Conservation (phyloP, 164 flowering plant species). For the Magnolia changhungtana region DNA sequence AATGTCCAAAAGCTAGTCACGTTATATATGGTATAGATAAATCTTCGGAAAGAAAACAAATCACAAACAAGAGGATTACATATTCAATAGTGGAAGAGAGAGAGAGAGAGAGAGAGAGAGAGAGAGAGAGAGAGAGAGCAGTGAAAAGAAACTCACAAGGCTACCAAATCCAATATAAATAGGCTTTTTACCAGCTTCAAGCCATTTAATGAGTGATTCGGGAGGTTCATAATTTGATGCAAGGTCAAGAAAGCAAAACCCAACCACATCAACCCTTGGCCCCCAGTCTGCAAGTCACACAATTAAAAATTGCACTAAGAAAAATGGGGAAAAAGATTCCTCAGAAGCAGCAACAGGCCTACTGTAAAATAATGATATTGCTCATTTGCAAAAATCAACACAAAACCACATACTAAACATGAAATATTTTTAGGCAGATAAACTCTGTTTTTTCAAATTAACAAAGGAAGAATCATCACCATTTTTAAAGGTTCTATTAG, state of each 20-base stretch:
- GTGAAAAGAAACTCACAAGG: constrained; percentile 65
- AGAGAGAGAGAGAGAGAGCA: not conserved
- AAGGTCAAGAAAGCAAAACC: constrained; percentile 98
- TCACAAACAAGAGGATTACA: no score
- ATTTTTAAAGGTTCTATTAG: no score
- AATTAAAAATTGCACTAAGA: not conserved
- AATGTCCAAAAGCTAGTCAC: no score
- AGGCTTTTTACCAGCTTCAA: constrained; percentile 76
- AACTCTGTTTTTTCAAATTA: no score
- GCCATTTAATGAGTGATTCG: constrained; percentile 70
- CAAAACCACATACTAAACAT: no score
- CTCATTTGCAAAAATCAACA: not conserved
- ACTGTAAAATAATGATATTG: not conserved
- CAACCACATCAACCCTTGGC: constrained; percentile 90
- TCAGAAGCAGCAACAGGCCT: not conserved
- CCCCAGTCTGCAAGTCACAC: constrained; percentile 87
- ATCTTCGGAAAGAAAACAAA: no score
- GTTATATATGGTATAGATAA: no score
- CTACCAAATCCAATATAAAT: constrained; percentile 97
- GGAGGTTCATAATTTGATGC: constrained; percentile 96
- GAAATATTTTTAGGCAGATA: no score
- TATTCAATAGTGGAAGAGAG: no score
- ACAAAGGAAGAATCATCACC: no score
- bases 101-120: not conserved
- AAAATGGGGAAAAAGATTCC: not conserved